A percentile compares a stretch with the other conserved stretches of the same genome.
Evolutionary conservation across 2,329 filamentous ascomycete genomes (phyloP).

Genomic region (Xylaria sp.): DNA sequence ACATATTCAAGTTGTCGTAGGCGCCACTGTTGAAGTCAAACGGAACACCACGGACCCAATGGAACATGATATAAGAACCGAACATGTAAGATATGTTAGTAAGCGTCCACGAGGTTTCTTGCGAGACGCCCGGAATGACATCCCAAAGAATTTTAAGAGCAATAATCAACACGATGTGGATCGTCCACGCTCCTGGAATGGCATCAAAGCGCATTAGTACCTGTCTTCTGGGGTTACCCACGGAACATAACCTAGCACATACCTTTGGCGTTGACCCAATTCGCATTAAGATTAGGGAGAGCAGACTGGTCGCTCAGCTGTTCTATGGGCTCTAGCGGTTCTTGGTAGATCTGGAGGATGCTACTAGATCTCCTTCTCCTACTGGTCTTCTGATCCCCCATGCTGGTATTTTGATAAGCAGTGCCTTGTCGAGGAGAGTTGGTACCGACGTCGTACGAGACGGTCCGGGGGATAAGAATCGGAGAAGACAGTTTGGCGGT

Average conservation of each 20-base stretch:
- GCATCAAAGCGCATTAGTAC: constrained; percentile 24
- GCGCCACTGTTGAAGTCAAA: constrained; percentile 99
- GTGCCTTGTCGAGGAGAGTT: constrained; percentile 69
- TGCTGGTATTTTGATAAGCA: constrained; percentile 60
- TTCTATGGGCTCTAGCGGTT: constrained; percentile 94
- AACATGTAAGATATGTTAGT: constrained; percentile 99
- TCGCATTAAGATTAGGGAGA: constrained; percentile 92
- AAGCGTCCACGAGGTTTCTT: constrained; percentile 98
- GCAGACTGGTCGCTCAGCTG: constrained; percentile 96
- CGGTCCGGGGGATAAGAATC: constrained; percentile 84
- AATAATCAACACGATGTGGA: constrained; percentile 91
- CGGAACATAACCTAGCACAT: constrained; percentile 41
- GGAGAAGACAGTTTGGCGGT: constrained; percentile 97
- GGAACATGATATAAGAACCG: constrained; percentile 99
- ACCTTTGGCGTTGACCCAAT: constrained; percentile 99
- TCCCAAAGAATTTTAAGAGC: constrained; percentile 96
- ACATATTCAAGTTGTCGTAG: constrained; percentile 99
- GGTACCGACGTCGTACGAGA: constrained; percentile 87
- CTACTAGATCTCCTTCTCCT: constrained; percentile 95
- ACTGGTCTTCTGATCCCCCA: constrained; percentile 68
- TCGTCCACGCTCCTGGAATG: constrained; percentile 86
- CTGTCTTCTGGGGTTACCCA: neutral
- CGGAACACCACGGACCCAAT: constrained; percentile 95
- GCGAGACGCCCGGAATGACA: constrained; percentile 92
- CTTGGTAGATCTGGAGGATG: constrained; percentile 89